These are phyloP conservation scores for Plasmodium sp. DNA, from an alignment of 169 alveolate genomes.

Conservation along the genomic window DNA sequence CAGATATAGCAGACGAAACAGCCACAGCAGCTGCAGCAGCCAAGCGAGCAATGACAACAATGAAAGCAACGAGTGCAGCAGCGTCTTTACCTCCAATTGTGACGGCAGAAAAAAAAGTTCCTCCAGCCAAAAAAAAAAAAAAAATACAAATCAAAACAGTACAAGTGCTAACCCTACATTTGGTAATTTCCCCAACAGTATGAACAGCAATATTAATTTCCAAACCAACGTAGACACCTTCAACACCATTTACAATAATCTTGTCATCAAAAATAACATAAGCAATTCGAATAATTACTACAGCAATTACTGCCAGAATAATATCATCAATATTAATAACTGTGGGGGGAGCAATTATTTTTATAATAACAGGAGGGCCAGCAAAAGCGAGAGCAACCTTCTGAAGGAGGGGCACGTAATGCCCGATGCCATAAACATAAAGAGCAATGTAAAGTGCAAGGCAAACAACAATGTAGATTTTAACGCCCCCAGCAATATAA, in stretches of 20 bases:
- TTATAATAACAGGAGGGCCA: neutral
- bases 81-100: neutral
- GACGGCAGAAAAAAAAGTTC: neutral
- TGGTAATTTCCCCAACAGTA: neutral
- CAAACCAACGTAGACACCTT: conserved; percentile 6
- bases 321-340: conserved; percentile 19
- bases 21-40: neutral
- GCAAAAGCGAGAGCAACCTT: neutral
- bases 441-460: neutral
- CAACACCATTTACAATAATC: conserved; percentile 8
- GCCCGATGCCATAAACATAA: neutral
- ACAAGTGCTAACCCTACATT: neutral
- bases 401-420: neutral
- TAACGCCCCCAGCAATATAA: neutral
- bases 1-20: neutral
- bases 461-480: neutral
- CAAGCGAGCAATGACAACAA: neutral
- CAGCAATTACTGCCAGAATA: conserved; percentile 18
- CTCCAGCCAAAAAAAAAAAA: neutral
- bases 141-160: neutral
- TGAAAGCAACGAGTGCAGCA: conserved; percentile 5
- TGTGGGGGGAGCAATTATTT: conserved; percentile 15
- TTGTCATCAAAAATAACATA: conserved; percentile 17
- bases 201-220: conserved; percentile 10
- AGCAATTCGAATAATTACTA: conserved; percentile 16